These are phyloP conservation scores for Penicillium nucicola DNA, from an alignment of 495 filamentous ascomycete species.

Conservation along the genomic window DNA sequence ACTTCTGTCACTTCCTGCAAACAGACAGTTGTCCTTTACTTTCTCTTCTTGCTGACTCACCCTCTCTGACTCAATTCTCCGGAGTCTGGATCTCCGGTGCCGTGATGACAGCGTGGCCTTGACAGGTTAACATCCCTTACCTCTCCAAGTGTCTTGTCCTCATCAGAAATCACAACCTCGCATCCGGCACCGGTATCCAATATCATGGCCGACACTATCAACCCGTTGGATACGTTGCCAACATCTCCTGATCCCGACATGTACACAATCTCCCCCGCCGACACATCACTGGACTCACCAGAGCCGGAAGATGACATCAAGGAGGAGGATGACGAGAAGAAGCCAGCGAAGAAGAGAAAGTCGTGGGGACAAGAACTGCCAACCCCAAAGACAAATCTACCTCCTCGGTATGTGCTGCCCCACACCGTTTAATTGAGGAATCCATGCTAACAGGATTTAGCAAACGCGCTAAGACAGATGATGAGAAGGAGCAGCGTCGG, in stretches of 20 bases:
- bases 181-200: slow-evolving; percentile 20
- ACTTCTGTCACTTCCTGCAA: slow-evolving; percentile 8
- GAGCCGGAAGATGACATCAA: slow-evolving; percentile 23
- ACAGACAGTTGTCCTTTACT: slow-evolving; percentile 37
- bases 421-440: background rate
- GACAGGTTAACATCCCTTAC: background rate
- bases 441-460: slow-evolving; percentile 33
- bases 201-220: slow-evolving; percentile 38
- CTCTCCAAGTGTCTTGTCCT: too few relatives aligned
- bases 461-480: slow-evolving; percentile 97
- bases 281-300: slow-evolving; percentile 39
- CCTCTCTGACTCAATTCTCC: slow-evolving; percentile 5
- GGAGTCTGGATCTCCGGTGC: slow-evolving; percentile 24
- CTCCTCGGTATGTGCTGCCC: slow-evolving; percentile 86
- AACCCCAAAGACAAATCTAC: slow-evolving; percentile 93
- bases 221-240: slow-evolving; percentile 34
- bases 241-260: slow-evolving; percentile 31
- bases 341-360: slow-evolving; percentile 91
- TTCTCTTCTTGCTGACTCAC: slow-evolving; percentile 22
- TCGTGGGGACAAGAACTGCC: slow-evolving; percentile 98
- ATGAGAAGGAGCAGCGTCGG: slow-evolving; percentile 96
- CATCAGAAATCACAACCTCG: slow-evolving; percentile 2
- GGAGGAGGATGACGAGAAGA: slow-evolving; percentile 53
- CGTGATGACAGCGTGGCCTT: slow-evolving; percentile 42
- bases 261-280: slow-evolving; percentile 50